Conservation (phyloP, 306 rosid species). For the Coriaria nepalensis region DNA sequence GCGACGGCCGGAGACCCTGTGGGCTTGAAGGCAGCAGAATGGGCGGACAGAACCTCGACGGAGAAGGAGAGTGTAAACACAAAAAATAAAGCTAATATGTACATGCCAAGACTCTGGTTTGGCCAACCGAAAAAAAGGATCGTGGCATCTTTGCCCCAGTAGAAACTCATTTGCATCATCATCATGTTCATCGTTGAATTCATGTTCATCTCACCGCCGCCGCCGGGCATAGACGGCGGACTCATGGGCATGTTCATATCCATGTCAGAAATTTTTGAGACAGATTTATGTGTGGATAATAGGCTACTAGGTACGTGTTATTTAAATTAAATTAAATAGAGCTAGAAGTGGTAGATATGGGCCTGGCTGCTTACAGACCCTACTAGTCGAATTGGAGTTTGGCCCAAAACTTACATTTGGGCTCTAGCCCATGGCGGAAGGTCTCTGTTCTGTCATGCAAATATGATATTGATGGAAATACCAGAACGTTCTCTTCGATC, state of each 20-base stretch:
- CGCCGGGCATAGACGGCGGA: slow-evolving; percentile 12
- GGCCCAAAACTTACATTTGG: too few species aligned
- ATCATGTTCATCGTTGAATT: slow-evolving; percentile 16
- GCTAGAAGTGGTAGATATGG: too few species aligned
- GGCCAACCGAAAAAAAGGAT: slow-evolving; percentile 59
- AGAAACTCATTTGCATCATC: slow-evolving; percentile 46
- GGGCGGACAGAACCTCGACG: slow-evolving; percentile 26
- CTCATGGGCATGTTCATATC: slow-evolving; percentile 18
- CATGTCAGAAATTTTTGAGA: background rate
- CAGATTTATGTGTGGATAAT: too few species aligned
- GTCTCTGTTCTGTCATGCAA: too few species aligned
- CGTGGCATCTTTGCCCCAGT: slow-evolving; percentile 53
- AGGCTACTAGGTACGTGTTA: too few species aligned
- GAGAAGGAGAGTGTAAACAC: slow-evolving; percentile 36
- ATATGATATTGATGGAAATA: too few species aligned
- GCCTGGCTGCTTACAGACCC: too few species aligned
- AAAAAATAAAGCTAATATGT: slow-evolving; percentile 39
- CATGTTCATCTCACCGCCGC: slow-evolving; percentile 4
- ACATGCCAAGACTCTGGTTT: slow-evolving; percentile 31
- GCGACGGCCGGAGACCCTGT: slow-evolving; percentile 10
- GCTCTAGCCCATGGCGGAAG: too few species aligned
- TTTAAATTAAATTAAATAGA: too few species aligned
- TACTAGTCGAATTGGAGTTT: too few species aligned
- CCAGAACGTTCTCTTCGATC: too few species aligned
- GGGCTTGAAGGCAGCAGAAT: slow-evolving; percentile 15